Conservation (phyloP, 495 filamentous ascomycete species). For the Pyronema domesticum region DNA sequence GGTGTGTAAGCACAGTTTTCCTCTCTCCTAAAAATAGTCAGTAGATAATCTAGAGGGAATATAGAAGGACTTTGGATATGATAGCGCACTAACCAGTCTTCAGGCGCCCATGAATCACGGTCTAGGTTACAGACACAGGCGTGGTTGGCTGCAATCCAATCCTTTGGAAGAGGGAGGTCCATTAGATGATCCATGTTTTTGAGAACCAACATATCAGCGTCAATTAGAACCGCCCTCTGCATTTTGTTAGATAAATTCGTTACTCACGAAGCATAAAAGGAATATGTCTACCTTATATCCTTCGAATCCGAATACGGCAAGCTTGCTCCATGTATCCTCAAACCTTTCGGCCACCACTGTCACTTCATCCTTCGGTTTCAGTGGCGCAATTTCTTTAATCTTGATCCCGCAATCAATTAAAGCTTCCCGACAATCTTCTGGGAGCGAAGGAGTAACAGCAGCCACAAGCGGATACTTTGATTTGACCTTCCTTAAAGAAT, state of each 20-base stretch:
- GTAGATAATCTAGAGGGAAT: neutral
- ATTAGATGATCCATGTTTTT: slow-evolving; percentile 33
- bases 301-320: slow-evolving; percentile 33
- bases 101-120: slow-evolving; percentile 31
- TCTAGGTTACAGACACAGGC: slow-evolving; percentile 38
- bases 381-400: slow-evolving; percentile 21
- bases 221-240: slow-evolving; percentile 30
- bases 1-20: slow-evolving; percentile 35
- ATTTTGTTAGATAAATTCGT: neutral
- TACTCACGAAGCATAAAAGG: neutral
- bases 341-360: slow-evolving; percentile 31
- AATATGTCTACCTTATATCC: slow-evolving; percentile 21
- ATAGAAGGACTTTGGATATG: neutral
- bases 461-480: slow-evolving; percentile 33
- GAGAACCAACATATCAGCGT: slow-evolving; percentile 35
- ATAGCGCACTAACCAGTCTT: slow-evolving; percentile 26
- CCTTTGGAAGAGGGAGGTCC: slow-evolving; percentile 18
- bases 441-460: slow-evolving; percentile 29
- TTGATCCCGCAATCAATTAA: slow-evolving; percentile 26
- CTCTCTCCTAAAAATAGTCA: slow-evolving; percentile 9
- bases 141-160: slow-evolving; percentile 34
- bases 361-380: slow-evolving; percentile 23
- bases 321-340: slow-evolving; percentile 39
- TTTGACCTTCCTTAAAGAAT: slow-evolving; percentile 30
- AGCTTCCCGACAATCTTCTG: slow-evolving; percentile 17